phyloP scores from a whole-genome alignment of 495 filamentous ascomycete genomes.

The Mycothermus thermophilus region DNA sequence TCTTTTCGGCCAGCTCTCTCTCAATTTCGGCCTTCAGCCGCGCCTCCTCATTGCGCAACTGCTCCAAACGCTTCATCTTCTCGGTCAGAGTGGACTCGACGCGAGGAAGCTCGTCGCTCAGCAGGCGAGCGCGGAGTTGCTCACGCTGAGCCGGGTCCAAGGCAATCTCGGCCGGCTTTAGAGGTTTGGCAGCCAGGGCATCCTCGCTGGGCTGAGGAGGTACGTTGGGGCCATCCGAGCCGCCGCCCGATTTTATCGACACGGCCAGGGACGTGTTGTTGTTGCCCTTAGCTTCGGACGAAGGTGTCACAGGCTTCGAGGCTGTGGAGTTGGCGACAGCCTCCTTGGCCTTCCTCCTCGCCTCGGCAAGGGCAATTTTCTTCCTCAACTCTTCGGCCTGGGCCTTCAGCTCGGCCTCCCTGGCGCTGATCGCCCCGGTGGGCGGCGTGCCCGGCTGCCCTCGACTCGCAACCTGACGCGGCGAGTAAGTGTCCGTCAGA shows the following conservation, averaged over 20 bases:
- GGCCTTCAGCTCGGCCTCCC: conserved; percentile 49
- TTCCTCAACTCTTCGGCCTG: conserved; percentile 58
- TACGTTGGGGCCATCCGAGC: conserved; percentile 4
- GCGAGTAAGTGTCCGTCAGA: conserved; percentile 24
- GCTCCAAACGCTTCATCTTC: conserved; percentile 36
- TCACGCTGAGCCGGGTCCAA: conserved; percentile 14
- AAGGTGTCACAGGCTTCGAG: conserved; percentile 16
- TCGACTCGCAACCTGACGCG: conserved; percentile 26
- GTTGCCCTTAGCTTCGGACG: conserved; percentile 22
- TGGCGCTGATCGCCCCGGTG: conserved; percentile 4
- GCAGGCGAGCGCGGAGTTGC: conserved; percentile 40
- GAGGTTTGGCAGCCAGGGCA: conserved; percentile 9
- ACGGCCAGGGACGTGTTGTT: conserved; percentile 3
- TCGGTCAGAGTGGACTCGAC: conserved; percentile 43
- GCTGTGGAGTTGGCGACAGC: conserved; percentile 12
- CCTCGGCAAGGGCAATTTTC: conserved; percentile 64
- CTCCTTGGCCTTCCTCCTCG: conserved; percentile 37
- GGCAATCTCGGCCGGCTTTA: conserved; percentile 8
- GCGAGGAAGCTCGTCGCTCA: conserved; percentile 40
- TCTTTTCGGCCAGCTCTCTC: conserved; percentile 27
- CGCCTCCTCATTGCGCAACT: conserved; percentile 42
- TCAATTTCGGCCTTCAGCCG: conserved; percentile 46
- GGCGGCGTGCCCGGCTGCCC: conserved; percentile 28
- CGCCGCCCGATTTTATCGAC: conserved; percentile 1
- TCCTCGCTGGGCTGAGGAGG: conserved; percentile 10